Conservation (phyloP, 352 stramenopile genomes). For the Phytophthora sp. region DNA sequence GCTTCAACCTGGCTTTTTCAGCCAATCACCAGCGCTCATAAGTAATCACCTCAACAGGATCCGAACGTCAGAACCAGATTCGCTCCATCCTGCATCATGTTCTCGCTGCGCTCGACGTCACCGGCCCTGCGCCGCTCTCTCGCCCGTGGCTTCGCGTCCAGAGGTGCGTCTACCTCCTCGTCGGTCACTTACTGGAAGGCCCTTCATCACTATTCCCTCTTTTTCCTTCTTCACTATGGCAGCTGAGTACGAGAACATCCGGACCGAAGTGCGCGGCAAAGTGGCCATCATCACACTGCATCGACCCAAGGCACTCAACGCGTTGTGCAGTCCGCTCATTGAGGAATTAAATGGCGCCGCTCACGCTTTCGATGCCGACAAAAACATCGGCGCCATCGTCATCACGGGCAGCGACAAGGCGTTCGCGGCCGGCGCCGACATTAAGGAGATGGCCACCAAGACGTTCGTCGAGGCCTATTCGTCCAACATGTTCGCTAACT, state of each 20-base stretch:
- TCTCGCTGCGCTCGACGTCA: slow-evolving; percentile 48
- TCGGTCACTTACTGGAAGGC: neutral
- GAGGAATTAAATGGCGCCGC: slow-evolving; percentile 95
- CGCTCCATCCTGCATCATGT: slow-evolving; percentile 43
- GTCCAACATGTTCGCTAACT: slow-evolving; percentile 98
- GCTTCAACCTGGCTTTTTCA: slow-evolving; percentile 15
- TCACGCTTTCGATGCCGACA: slow-evolving; percentile 92
- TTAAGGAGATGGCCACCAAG: slow-evolving; percentile 96
- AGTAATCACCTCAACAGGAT: neutral
- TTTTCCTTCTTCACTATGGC: neutral
- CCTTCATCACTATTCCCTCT: too few relatives aligned
- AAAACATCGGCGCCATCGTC: slow-evolving; percentile 95
- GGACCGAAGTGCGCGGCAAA: slow-evolving; percentile 85
- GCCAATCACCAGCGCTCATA: slow-evolving; percentile 9
- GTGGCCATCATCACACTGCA: slow-evolving; percentile 97
- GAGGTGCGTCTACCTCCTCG: slow-evolving; percentile 36
- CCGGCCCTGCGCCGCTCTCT: slow-evolving; percentile 33
- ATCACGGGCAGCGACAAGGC: slow-evolving; percentile 96
- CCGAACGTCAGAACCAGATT: slow-evolving; percentile 22
- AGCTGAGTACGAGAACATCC: slow-evolving; percentile 89
- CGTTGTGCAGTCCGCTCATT: slow-evolving; percentile 95
- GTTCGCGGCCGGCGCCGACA: slow-evolving; percentile 97
- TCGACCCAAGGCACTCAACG: slow-evolving; percentile 97
- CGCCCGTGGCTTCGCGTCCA: slow-evolving; percentile 58
- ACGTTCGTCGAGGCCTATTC: slow-evolving; percentile 95